Base-by-base conservation (phyloP, 2,329 filamentous ascomycete genomes). In the Cordyceps cicadae region DNA sequence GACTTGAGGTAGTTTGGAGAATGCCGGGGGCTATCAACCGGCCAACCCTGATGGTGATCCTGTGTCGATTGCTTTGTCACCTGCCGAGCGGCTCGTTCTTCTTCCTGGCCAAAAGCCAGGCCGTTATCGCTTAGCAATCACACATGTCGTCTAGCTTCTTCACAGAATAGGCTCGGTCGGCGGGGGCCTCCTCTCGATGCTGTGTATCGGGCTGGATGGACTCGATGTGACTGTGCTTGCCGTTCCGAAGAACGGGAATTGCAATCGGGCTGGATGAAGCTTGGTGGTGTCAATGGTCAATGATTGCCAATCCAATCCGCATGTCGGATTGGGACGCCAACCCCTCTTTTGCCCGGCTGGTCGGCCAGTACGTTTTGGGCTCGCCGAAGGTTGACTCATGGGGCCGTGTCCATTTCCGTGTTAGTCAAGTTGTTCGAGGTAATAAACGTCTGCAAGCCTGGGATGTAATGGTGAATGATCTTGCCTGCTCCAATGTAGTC, bases 361-460 rank as follows among this genome's bases (percentile, higher is more conserved):
- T 21, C 53, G 53, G 59, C 52, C 59, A 60, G 46, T 52, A 54
- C 59, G 29, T 55, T 55, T 61, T 61, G 46, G 59, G 59, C 59
- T 61, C 52, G 59, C 59, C 59, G 59, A 46, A 29, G 21, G 32
- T 56, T 50, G 59, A 57, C 54, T 57, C 54, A 50, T 12, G 29
- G 41, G 15, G 54, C 54, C 54, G 54, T 8, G n/a, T 45, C 45
- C 54, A 57, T 39, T 50, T 57, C 8, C 9, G 54, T 57, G 15
- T 32, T 57, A 57, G 54, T 48, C 32, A 14, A 12, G 1, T 26
- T 7, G 15, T 50, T 14, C 19, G 7, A 11, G 29, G 12, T 21
- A n/a, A n/a, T n/a, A n/a, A 14, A 26, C 26, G n/a, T 19, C 29
- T 32, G 53, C 39, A 43, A n/a, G 39, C 12, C 5, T 43, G 12